Base-by-base conservation (phyloP, 805 yeast genomes). In the Wickerhamiella brachini region DNA sequence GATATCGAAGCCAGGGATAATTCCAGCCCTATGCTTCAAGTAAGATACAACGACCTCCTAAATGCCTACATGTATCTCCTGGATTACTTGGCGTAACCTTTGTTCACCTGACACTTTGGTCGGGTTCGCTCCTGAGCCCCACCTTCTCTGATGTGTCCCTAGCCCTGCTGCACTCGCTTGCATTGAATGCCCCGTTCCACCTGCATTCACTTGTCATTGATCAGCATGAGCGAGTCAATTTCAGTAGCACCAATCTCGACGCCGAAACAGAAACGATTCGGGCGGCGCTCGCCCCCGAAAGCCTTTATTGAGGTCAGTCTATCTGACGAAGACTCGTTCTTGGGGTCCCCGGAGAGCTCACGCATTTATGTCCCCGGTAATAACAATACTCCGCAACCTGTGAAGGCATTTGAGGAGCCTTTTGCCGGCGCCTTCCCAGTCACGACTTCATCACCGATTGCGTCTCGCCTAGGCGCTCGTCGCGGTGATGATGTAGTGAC, bases 31-130 rank as follows among this genome's bases (percentile, higher is more conserved):
- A 18, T 47, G 41, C 15, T 15, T n/a, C n/a, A n/a, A 8, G 51
- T 44, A 3, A 8, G 37, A 13, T 15, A 42, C 22, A 46, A 34
- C 15, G 50, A 47, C 12, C 53, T 51, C 5, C 37, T 38, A 17
- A 47, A 51, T 29, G 37, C 37, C 13, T 51, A 37, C 23, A 20
- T 41, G 15, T 51, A 51, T 18, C 48, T 51, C 10, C 34, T 51
- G 24, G 31, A 29, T 4, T 29, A 29, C 34, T 15, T 29, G 34
- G 34, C 15, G 34, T 12, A 29, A n/a, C n/a, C n/a, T n/a, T n/a
- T n/a, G n/a, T n/a, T n/a, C n/a, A n/a, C n/a, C n/a, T n/a, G n/a
- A n/a, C n/a, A n/a, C n/a, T n/a, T n/a, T n/a, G n/a, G n/a, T n/a
- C n/a, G n/a, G n/a, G n/a, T n/a, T n/a, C n/a, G n/a, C n/a, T n/a